Evolutionary conservation across 176 grass and related monocot genomes (phyloP).

Genomic region (Bonia amplexicaulis): DNA sequence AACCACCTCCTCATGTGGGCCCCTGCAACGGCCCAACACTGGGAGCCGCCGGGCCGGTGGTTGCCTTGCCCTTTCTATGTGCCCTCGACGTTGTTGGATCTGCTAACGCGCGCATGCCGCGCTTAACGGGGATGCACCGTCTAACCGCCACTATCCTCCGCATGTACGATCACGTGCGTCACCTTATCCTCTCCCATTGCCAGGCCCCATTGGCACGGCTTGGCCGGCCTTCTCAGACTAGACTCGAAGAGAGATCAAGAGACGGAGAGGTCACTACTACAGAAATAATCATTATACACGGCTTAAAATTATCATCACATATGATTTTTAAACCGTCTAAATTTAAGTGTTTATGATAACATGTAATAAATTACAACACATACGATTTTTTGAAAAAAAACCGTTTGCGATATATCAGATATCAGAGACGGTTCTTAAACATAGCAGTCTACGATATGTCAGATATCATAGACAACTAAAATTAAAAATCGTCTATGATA

Average conservation of each 20-base stretch:
- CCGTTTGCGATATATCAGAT: too few relatives aligned
- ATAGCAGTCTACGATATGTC: fast-evolving
- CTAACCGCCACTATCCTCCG: not conserved
- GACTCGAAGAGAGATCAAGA: not conserved
- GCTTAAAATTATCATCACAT: too few relatives aligned
- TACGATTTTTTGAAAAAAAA: too few relatives aligned
- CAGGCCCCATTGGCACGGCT: not conserved
- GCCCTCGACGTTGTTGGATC: not conserved
- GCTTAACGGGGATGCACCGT: not conserved
- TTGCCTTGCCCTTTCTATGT: constrained; percentile 12
- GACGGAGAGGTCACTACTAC: too few relatives aligned
- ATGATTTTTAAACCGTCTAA: fast-evolving
- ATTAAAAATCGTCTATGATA: too few relatives aligned
- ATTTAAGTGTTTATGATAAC: too few relatives aligned
- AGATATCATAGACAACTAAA: too few relatives aligned
- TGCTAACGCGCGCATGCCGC: not conserved
- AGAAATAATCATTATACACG: fast-evolving
- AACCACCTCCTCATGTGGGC: constrained; percentile 1
- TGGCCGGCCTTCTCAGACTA: not conserved
- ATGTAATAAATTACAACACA: too few relatives aligned
- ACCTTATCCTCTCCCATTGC: not conserved
- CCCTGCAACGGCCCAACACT: not conserved
- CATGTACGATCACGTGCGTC: not conserved
- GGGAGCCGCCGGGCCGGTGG: not conserved
- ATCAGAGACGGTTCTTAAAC: too few relatives aligned